These are phyloP conservation scores for Collariella sp. DNA, from an alignment of 495 filamentous ascomycete genomes.

Conservation along the genomic window DNA sequence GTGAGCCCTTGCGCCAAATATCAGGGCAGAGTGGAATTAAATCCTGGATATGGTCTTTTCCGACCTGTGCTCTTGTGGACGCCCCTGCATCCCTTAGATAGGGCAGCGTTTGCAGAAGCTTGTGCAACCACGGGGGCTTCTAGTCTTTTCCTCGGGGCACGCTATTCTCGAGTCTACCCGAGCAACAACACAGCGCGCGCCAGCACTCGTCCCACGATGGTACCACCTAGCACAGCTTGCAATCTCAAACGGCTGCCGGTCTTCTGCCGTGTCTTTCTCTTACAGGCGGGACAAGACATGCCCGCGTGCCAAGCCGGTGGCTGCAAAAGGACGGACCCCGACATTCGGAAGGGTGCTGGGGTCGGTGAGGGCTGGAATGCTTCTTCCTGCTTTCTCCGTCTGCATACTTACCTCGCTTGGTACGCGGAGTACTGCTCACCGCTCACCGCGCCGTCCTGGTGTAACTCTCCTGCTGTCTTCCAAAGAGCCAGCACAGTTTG, in stretches of 20 bases:
- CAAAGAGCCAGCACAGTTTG: not conserved
- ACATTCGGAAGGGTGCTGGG: not conserved
- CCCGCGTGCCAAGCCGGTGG: not conserved
- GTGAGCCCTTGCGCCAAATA: not conserved
- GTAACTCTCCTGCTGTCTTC: not conserved
- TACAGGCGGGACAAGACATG: not conserved
- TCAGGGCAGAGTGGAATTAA: not conserved
- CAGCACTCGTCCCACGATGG: not conserved
- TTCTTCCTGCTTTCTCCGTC: not conserved
- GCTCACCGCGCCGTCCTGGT: not conserved
- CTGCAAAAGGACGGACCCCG: not conserved
- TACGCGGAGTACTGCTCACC: not conserved
- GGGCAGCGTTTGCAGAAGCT: not conserved
- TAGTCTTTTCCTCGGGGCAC: not conserved
- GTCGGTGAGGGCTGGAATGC: not conserved
- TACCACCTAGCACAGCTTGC: slow-evolving; percentile 2
- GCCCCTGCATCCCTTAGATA: not conserved
- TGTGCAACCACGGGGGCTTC: not conserved
- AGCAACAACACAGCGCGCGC: not conserved
- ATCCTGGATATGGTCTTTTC: not conserved
- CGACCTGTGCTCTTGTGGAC: not conserved
- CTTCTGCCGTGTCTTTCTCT: not conserved
- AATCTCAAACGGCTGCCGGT: slow-evolving; percentile 1
- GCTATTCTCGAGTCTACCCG: not conserved
- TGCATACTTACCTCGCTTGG: not conserved